Conservation (phyloP, 352 stramenopile species). For the Globisporangium irregulare region DNA sequence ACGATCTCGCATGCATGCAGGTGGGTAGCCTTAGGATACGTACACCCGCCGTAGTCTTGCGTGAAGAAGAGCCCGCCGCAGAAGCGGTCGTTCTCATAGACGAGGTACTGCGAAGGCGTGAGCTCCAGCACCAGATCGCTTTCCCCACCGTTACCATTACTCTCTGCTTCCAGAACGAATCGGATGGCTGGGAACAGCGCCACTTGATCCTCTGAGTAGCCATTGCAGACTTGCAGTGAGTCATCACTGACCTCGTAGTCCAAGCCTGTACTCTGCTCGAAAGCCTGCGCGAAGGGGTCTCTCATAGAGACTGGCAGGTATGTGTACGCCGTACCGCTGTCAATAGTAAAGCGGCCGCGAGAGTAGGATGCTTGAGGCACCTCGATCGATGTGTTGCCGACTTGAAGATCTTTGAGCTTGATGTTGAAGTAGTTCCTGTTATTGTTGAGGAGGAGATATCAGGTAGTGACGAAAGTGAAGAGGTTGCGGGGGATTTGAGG, state of each 20-base stretch:
- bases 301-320: constrained; percentile 30
- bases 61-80: constrained; percentile 37
- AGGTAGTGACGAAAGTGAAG: not conserved
- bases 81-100: constrained; percentile 30
- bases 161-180: constrained; percentile 31
- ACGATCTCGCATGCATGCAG: not conserved
- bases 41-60: constrained; percentile 32
- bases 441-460: not conserved
- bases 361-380: not conserved
- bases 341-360: constrained; percentile 30
- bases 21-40: not conserved
- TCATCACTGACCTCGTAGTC: not conserved
- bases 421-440: constrained; percentile 17
- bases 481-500: not conserved
- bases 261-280: constrained; percentile 27
- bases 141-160: not conserved
- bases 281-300: constrained; percentile 22
- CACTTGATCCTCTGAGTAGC: constrained; percentile 29
- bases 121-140: constrained; percentile 31
- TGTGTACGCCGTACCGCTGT: constrained; percentile 43
- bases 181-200: constrained; percentile 34
- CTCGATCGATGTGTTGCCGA: constrained; percentile 27
- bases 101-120: constrained; percentile 31
- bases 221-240: not conserved
- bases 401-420: constrained; percentile 29